phyloP scores from a whole-genome alignment of 2,329 filamentous ascomycete genomes.

The Cordyceps farinosa region DNA sequence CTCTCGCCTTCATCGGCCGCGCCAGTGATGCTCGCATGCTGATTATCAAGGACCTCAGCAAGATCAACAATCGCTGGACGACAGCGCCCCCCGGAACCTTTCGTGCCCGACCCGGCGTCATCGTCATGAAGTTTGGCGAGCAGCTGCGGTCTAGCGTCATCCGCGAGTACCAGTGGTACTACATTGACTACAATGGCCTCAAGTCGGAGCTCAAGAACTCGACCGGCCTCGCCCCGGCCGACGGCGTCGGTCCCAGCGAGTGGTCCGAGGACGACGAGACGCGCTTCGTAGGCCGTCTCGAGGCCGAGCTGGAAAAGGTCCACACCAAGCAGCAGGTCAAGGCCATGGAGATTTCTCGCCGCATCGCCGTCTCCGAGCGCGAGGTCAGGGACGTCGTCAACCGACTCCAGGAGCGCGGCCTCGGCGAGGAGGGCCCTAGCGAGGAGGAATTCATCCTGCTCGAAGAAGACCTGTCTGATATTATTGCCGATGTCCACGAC shows the following conservation, averaged over 20 bases:
- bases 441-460: slow-evolving; percentile 94
- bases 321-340: slow-evolving; percentile 97
- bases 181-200: slow-evolving; percentile 94
- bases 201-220: slow-evolving; percentile 81
- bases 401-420: slow-evolving; percentile 62
- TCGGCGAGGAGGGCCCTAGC: slow-evolving; percentile 57
- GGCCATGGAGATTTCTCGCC: slow-evolving; percentile 88
- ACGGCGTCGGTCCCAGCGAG: slow-evolving; percentile 48
- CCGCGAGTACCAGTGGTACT: slow-evolving; percentile 96
- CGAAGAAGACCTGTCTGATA: slow-evolving; percentile 92
- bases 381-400: slow-evolving; percentile 87
- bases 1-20: not conserved
- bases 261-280: slow-evolving; percentile 94
- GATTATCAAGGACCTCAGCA: slow-evolving; percentile 50
- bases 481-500: slow-evolving; percentile 97
- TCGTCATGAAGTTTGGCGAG: slow-evolving; percentile 85
- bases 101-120: slow-evolving; percentile 45
- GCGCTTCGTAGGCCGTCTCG: slow-evolving; percentile 79
- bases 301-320: slow-evolving; percentile 93
- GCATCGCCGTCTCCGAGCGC: slow-evolving; percentile 81
- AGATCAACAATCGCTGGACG: slow-evolving; percentile 41
- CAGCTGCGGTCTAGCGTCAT: slow-evolving; percentile 94
- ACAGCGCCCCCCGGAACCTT: slow-evolving; percentile 31
- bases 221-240: slow-evolving; percentile 47
- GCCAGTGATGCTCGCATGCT: slow-evolving; percentile 39